Conservation (phyloP, 2,329 filamentous ascomycete species). For the Phialemonium atrogriseum region DNA sequence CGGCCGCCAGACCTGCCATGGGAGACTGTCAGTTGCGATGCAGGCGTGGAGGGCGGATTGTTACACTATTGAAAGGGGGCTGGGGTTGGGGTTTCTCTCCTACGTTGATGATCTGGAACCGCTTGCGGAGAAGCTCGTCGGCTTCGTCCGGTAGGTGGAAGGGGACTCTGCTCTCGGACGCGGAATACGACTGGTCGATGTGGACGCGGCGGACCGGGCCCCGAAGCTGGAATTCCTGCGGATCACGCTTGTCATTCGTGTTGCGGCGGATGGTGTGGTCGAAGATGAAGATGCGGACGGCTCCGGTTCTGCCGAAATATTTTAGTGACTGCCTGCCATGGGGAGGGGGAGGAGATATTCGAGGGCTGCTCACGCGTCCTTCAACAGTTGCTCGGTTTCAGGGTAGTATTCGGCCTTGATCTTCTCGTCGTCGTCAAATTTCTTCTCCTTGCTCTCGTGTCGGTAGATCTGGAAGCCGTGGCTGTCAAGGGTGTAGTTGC, state of each 20-base stretch:
- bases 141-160: slow-evolving; percentile 38
- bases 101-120: slow-evolving; percentile 46
- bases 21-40: neutral
- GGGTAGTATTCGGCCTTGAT: slow-evolving; percentile 61
- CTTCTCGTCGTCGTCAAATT: slow-evolving; percentile 42
- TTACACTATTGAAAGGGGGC: too few species aligned
- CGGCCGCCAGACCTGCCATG: slow-evolving; percentile 32
- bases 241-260: slow-evolving; percentile 39
- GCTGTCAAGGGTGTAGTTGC: slow-evolving; percentile 27
- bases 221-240: slow-evolving; percentile 32
- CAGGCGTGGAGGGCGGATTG: too few species aligned
- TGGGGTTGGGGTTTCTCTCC: too few species aligned
- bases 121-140: slow-evolving; percentile 31
- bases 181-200: slow-evolving; percentile 47
- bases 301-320: slow-evolving; percentile 40
- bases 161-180: slow-evolving; percentile 28
- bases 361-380: slow-evolving; percentile 31
- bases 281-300: slow-evolving; percentile 48
- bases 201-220: slow-evolving; percentile 44
- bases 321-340: slow-evolving; percentile 3
- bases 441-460: slow-evolving; percentile 18
- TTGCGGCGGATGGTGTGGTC: slow-evolving; percentile 48
- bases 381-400: slow-evolving; percentile 58
- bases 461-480: slow-evolving; percentile 29
- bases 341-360: neutral